Base-by-base conservation (phyloP, 768 basidiomycete species). In the Lyophyllum atratum region DNA sequence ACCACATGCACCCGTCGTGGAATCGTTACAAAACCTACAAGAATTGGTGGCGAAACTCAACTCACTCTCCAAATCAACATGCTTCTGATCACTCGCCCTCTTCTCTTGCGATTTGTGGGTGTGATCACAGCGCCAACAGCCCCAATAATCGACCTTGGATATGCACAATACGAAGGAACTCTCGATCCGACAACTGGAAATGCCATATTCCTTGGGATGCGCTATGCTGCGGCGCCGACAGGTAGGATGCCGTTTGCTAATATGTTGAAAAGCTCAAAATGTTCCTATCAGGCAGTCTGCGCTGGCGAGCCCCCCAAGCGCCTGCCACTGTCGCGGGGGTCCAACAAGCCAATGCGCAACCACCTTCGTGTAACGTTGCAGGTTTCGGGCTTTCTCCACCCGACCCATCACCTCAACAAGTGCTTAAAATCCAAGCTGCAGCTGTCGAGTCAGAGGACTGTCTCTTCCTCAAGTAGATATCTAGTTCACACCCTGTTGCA, bases 191-290 rank as follows among this genome's bases (percentile, higher is more conserved):
- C 68, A 0, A 72, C 72, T 2, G 63, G 64, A 12, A 70, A 75
- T 55, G 72, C 73, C 0, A 60, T 66, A 15, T 81, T 77, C 56
- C 67, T 80, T 12, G 76, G 76, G 0, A 72, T 82, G 43, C 74
- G 82, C 8, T 84, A 79, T 66, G 82, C 83, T 11, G 79, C 79
- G 17, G 68, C 80, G 25, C 82, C 83, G 2, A 58, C 73, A 28
- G 81, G 81, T 78, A 24, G 24, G 72, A 55, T 31, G 7, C 25
- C 3, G 21, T 40, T n/a, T 48, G 31, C 42, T 22, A 14, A 25
- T 47, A 14, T 4, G 6, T 3, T 34, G 19, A 34, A 24, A 19
- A n/a, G n/a, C n/a, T n/a, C n/a, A n/a, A n/a, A n/a, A n/a, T n/a
- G n/a, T n/a, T n/a, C n/a, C n/a, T n/a, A n/a, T n/a, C n/a, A 75